A percentile compares a stretch with the other conserved stretches of the same genome.
Evolutionary conservation across 768 basidiomycete genomes (phyloP).

Genomic region (Hericium erinaceus): DNA sequence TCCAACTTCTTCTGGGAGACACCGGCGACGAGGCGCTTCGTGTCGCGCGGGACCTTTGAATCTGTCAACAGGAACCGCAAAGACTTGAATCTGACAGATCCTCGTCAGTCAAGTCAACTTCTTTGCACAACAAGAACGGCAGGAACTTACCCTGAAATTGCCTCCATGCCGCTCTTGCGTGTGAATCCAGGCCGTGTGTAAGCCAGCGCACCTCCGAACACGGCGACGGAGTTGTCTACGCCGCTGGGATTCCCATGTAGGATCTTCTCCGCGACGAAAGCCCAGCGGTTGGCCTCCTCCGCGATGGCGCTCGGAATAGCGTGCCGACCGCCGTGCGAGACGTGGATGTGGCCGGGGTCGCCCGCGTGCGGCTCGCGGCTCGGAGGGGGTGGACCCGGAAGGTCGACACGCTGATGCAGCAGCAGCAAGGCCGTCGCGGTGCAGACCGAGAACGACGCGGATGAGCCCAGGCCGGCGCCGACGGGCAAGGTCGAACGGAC

Average conservation of each 20-base stretch:
- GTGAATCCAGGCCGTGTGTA: constrained; percentile 79
- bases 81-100: constrained; percentile 76
- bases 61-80: constrained; percentile 87
- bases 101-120: neutral
- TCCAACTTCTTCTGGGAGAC: constrained; percentile 64
- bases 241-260: constrained; percentile 96
- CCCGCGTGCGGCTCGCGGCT: constrained; percentile 22
- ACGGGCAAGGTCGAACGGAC: constrained; percentile 87
- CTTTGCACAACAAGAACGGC: neutral
- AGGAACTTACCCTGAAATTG: constrained; percentile 61
- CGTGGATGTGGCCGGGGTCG: constrained; percentile 46
- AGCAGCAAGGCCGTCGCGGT: constrained; percentile 73
- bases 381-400: constrained; percentile 42
- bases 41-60: constrained; percentile 88
- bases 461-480: constrained; percentile 93
- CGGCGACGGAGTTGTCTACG: constrained; percentile 91
- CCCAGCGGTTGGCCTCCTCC: constrained; percentile 84
- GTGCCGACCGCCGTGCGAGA: constrained; percentile 56
- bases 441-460: constrained; percentile 91
- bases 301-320: constrained; percentile 56
- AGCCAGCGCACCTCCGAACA: constrained; percentile 85
- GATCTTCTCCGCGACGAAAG: constrained; percentile 92
- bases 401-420: constrained; percentile 55
- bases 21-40: constrained; percentile 88
- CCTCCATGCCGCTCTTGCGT: constrained; percentile 74